A percentile compares a stretch with the other conserved stretches of the same genome.
Conservation (phyloP, 2,329 filamentous ascomycete genomes). For the Fusarium camptoceras region DNA sequence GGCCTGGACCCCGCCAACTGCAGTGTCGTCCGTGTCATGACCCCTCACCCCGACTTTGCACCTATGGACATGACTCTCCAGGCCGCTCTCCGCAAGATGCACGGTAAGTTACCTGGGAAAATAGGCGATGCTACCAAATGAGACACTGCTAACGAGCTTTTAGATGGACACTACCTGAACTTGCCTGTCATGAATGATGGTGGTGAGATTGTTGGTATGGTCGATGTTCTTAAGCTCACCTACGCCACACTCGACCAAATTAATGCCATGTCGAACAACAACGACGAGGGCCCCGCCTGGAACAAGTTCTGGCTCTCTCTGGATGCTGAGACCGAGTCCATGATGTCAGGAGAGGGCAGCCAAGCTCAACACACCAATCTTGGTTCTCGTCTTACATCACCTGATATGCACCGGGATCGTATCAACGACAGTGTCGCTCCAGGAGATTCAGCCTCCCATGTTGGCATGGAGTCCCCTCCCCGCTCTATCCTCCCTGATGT, state of each 20-base stretch:
- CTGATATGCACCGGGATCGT: slow-evolving; percentile 78
- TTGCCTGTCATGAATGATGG: slow-evolving; percentile 97
- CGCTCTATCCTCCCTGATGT: slow-evolving; percentile 69
- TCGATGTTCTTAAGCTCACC: slow-evolving; percentile 97
- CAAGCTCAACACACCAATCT: slow-evolving; percentile 74
- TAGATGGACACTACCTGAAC: slow-evolving; percentile 98
- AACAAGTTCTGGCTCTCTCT: slow-evolving; percentile 99
- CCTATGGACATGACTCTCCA: slow-evolving; percentile 99
- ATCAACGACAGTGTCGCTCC: slow-evolving; percentile 87
- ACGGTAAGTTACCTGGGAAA: slow-evolving; percentile 71
- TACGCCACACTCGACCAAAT: slow-evolving; percentile 98
- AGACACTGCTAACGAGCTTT: slow-evolving; percentile 29
- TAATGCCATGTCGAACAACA: slow-evolving; percentile 86
- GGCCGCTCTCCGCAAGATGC: slow-evolving; percentile 98
- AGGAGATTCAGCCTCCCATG: slow-evolving; percentile 93
- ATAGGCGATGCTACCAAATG: background rate
- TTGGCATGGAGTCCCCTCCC: slow-evolving; percentile 81
- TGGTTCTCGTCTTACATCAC: slow-evolving; percentile 81
- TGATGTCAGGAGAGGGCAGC: slow-evolving; percentile 91
- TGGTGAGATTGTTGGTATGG: slow-evolving; percentile 99
- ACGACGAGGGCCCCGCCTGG: slow-evolving; percentile 96
- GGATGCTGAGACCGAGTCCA: slow-evolving; percentile 93
- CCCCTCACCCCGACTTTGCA: slow-evolving; percentile 97
- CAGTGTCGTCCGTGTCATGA: slow-evolving; percentile 99
- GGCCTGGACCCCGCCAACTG: slow-evolving; percentile 94